Base-by-base conservation (phyloP, 805 yeast species). In the Monosporozyma aerobia region DNA sequence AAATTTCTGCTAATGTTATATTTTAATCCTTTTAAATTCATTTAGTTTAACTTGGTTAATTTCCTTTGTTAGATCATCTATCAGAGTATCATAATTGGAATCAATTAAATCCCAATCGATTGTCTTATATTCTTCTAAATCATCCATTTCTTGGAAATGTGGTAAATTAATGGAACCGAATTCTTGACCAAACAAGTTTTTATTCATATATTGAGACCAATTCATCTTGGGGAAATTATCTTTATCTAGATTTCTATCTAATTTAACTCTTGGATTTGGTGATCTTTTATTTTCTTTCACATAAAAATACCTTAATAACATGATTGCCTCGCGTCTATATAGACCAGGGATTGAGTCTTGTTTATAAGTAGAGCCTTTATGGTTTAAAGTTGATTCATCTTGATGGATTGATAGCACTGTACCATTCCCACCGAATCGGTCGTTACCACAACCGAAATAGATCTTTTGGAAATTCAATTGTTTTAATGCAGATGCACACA, bases 401-500 rank as follows among this genome's bases (percentile, higher is more conserved):
- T 65, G 61, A 58, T 83, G 78, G 1, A 88, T 75, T 10, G 75
- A 69, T 30, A 89, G 68, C 1, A 92, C 94, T 0, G 95, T 83
- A 0, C 98, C 98, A 66, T 90, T 90, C 0, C 99, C 98, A 0
- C 99, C 99, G 70, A 94, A 94, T 47, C 98, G 70, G 56, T 92
- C 98, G 65, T 94, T 94, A 0, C 89, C 94, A 63, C 97, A 90
- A 0, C 99, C 98, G 62, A 88, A 94, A 47, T 82, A 82, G 1
- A 92, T 96, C 43, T 74, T 73, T 32, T 79, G 69, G 10, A 94
- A 80, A 1, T 85, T 84, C 47, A 90, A 66, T 60, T 94, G 99
- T 54, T 90, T 77, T 43, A 94, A 69, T 2, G 96, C 90, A 43
- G 94, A 82, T 0, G 97, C 98, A 72, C 99, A 94, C 99, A 94